Conservation (phyloP, 257 asterid species). For the Eustoma russellianum region DNA sequence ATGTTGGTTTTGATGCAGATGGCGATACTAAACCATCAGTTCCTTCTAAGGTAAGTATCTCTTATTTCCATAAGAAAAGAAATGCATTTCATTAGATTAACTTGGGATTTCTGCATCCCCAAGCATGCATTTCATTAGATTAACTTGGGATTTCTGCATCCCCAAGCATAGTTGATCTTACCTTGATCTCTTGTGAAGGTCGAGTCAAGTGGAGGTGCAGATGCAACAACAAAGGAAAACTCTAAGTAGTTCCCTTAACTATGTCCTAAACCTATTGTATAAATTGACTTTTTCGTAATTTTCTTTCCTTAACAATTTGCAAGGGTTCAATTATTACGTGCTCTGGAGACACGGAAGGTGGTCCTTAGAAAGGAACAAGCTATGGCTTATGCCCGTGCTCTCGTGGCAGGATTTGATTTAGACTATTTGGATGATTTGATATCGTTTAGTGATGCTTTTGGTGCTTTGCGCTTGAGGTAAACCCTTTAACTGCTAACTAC, state of each 20-base stretch:
- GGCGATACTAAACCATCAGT: constrained; percentile 26
- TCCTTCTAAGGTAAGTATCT: constrained; percentile 33
- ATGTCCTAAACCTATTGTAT: constrained; percentile 1
- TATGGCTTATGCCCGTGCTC: constrained; percentile 90
- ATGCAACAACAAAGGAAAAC: constrained; percentile 37
- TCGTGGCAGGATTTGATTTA: constrained; percentile 67
- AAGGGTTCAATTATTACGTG: constrained; percentile 50
- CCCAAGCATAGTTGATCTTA: neutral
- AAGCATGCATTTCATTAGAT: neutral
- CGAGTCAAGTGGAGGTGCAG: constrained; percentile 25
- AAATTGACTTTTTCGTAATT: constrained; percentile 2
- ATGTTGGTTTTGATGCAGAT: constrained; percentile 10
- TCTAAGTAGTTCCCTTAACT: constrained; percentile 40
- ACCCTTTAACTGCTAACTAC: neutral
- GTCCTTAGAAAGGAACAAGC: constrained; percentile 77
- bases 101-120: neutral
- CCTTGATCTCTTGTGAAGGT: constrained; percentile 22
- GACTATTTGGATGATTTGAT: constrained; percentile 51
- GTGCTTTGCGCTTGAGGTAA: constrained; percentile 75
- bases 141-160: neutral
- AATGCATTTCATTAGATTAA: neutral
- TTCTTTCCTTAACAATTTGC: neutral
- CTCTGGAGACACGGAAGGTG: constrained; percentile 56
- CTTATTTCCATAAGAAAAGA: constrained; percentile 1
- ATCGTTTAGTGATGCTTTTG: constrained; percentile 66